Base-by-base conservation (phyloP, 805 yeast genomes). In the Candida railenensis region DNA sequence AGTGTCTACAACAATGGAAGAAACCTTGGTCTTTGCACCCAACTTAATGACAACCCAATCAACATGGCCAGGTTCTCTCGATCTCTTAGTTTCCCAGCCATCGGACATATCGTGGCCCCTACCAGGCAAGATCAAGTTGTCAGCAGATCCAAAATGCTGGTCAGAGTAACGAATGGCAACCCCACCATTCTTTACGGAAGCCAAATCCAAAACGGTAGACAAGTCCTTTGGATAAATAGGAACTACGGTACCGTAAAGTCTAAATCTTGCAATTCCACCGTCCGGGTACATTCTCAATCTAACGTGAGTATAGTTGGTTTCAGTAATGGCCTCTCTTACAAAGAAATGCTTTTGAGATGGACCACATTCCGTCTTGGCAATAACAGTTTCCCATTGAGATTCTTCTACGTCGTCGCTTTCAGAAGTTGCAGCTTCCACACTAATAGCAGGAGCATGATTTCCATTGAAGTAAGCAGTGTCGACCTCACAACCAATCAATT, bases 41-140 rank as follows among this genome's bases (percentile, higher is more conserved):
- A 92, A 77, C 55, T 85, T 81, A 48, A 92, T 78, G 44, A 89
- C 79, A 2, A 82, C 96, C 97, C 97, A 92, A 72, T 92, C 99
- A 34, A 80, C 82, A 63, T 92, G 98, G 38, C 88, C 90, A 3
- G 83, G 80, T 11, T 71, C 74, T 63, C 98, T 79, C 1, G 97
- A 89, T 63, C 99, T 81, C 57, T 80, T 81, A 20, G 99, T 92
- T 65, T 92, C 99, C 99, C 99, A 92, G 12, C 99, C 99, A 61
- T 94, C 98, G 43, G 94, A 82, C 98, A 92, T 92, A 66, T 92
- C 97, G 57, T 77, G 80, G 44, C 99, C 99, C 50, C 97, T 81
- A 14, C 98, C 98, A 2, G 97, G 97, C 46, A 92, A 73, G 47
- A 92, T 70, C 51, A 92, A 72, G 69, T 92, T 92, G 64, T 88